These are phyloP conservation scores for Dichomitus squalens DNA, from an alignment of 1,284 basidiomycete genomes.

Conservation along the genomic window DNA sequence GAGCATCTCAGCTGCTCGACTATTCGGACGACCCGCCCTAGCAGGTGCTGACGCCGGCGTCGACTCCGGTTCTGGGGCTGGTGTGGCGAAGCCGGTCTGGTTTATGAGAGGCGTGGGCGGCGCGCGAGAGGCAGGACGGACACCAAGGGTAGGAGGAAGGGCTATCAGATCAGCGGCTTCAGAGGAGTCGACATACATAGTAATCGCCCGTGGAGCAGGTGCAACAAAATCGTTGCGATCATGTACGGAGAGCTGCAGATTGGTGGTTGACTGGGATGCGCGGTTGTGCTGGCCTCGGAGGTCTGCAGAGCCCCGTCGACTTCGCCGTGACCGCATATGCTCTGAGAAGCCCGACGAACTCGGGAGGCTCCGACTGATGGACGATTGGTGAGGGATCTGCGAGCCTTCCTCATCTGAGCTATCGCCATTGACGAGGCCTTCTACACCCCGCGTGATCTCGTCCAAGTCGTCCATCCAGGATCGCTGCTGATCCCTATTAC, in stretches of 20 bases:
- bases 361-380: slow-evolving; percentile 57
- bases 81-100: slow-evolving; percentile 18
- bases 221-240: slow-evolving; percentile 57
- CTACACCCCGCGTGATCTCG: slow-evolving; percentile 62
- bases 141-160: slow-evolving; percentile 71
- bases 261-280: slow-evolving; percentile 28
- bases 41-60: slow-evolving; percentile 5
- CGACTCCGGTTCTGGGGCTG: slow-evolving; percentile 22
- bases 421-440: slow-evolving; percentile 48
- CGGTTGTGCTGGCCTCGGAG: slow-evolving; percentile 21
- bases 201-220: slow-evolving; percentile 71
- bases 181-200: slow-evolving; percentile 66
- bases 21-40: not conserved
- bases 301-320: slow-evolving; percentile 52
- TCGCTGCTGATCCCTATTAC: slow-evolving; percentile 44
- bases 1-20: slow-evolving; percentile 25
- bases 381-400: slow-evolving; percentile 25
- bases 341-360: slow-evolving; percentile 22
- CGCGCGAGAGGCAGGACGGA: slow-evolving; percentile 48
- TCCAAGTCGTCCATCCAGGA: slow-evolving; percentile 64
- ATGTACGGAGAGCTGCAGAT: slow-evolving; percentile 53
- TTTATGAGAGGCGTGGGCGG: slow-evolving; percentile 36
- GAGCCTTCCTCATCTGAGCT: slow-evolving; percentile 27
- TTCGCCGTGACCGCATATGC: slow-evolving; percentile 21
- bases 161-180: slow-evolving; percentile 52